Evolutionary conservation across 176 grass and related monocot genomes (phyloP).

Genomic region (Ampelocalamus luodianensis): DNA sequence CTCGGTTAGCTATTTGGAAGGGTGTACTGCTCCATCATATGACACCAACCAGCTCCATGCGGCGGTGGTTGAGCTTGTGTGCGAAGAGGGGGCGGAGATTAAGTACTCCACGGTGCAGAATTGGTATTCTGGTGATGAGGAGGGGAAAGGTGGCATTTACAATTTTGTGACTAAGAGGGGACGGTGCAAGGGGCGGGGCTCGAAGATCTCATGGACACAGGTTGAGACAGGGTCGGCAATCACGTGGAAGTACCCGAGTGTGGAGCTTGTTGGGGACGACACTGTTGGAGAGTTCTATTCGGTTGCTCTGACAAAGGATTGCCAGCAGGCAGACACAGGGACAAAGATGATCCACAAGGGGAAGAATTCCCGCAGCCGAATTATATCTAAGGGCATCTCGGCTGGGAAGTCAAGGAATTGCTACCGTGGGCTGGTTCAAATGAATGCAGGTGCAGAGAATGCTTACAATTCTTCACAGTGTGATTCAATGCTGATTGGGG

Average conservation of each 20-base stretch:
- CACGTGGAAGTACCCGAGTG: constrained; percentile 97
- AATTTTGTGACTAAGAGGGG: constrained; percentile 99
- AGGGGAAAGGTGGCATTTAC: constrained; percentile 87
- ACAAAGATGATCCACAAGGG: constrained; percentile 98
- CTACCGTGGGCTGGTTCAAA: constrained; percentile 90
- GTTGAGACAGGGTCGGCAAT: constrained; percentile 98
- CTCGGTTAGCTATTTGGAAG: constrained; percentile 92
- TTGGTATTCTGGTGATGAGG: constrained; percentile 90
- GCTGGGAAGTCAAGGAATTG: constrained; percentile 97
- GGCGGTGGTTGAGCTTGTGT: constrained; percentile 88
- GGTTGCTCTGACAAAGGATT: constrained; percentile 89
- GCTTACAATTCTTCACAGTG: constrained; percentile 92
- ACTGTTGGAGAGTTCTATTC: constrained; percentile 95
- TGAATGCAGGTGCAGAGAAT: constrained; percentile 73
- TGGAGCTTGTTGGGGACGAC: constrained; percentile 78
- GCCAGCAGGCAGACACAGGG: constrained; percentile 91
- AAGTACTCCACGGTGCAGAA: constrained; percentile 98
- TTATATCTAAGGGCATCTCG: constrained; percentile 96
- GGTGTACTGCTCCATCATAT: constrained; percentile 83
- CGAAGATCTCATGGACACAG: constrained; percentile 96
- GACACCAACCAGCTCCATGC: constrained; percentile 93
- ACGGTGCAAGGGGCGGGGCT: constrained; percentile 66
- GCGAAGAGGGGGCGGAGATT: constrained; percentile 81
- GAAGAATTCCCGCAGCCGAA: constrained; percentile 83
- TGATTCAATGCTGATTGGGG: constrained; percentile 98